Base-by-base conservation (phyloP, 1,139 yeast genomes). In the Protomyces inouyei region DNA sequence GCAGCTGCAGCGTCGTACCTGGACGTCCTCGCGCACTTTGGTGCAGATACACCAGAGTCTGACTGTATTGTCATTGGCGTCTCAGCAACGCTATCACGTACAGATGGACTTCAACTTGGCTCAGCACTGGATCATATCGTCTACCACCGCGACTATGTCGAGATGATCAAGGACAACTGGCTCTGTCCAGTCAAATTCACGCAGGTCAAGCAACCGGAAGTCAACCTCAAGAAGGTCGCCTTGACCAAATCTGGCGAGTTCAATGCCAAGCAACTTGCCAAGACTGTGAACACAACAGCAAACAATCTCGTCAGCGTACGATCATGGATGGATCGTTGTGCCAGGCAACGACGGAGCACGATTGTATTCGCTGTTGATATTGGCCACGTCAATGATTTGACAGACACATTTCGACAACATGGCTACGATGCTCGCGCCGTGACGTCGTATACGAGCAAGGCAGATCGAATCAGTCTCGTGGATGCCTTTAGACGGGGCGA, bases 331-430 rank as follows among this genome's bases (percentile, higher is more conserved):
- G 77, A 80, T 55, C 54, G 66, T 4, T 60, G 40, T 32, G 65
- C 77, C 52, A 66, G 77, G 40, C 78, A 85, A 68, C 82, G 82
- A 68, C 10, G 48, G 16, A 84, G 92, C 0, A 85, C 96, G 0
- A 75, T 93, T 56, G 78, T 90, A 2, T 93, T 93, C 73, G 89
- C 95, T 67, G 90, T 87, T 3, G 86, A 86, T 72, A 79, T 88
- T 14, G 76, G 77, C 0, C 97, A 92, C 72, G 85, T 91, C 68
- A 76, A 76, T 53, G 76, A 80, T 0, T 71, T 92, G 12, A 81
- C 86, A 63, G 78, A 78, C 0, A 74, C 81, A 2, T 85, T 92
- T 68, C 82, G 82, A 48, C 68, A 73, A 0, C 76, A 80, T 65
- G 95, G 93, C 0, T 77, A 92, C 9, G 82, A 82, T 69, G 90